Evolutionary conservation across 495 filamentous ascomycete genomes (phyloP).

Genomic region (Parathielavia hyrcaniae): DNA sequence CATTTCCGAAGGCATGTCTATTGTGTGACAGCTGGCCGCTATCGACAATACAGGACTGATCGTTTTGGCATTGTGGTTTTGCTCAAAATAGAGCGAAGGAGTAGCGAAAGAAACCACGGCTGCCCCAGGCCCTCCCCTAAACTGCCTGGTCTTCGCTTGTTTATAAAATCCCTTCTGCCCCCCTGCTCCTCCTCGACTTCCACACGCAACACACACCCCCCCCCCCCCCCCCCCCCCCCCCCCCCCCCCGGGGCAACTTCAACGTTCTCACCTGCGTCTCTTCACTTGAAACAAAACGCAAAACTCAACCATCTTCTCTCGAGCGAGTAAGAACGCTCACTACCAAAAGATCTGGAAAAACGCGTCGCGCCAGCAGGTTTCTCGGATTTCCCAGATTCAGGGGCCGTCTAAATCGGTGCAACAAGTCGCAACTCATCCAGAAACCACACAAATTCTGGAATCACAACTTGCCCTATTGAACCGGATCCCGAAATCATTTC

Average conservation of each 20-base stretch:
- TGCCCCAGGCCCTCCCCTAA: not conserved
- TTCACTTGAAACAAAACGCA: not conserved
- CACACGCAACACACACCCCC: no score
- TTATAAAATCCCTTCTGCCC: not conserved
- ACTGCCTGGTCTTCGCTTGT: not conserved
- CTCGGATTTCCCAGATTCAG: not conserved
- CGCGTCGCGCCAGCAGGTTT: slow-evolving; percentile 3
- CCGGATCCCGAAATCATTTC: not conserved
- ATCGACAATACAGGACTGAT: slow-evolving; percentile 1
- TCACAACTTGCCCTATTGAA: not conserved
- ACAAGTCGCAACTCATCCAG: slow-evolving; percentile 1
- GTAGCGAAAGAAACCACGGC: not conserved
- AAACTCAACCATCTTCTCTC: not conserved
- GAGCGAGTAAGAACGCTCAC: not conserved
- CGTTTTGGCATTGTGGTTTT: slow-evolving; percentile 7
- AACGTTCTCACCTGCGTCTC: not conserved
- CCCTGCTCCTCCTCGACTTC: not conserved
- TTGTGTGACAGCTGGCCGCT: not conserved
- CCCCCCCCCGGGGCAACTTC: no score
- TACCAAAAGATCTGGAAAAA: not conserved
- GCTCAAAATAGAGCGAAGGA: slow-evolving; percentile 1
- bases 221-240: no score
- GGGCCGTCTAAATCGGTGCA: slow-evolving; percentile 3
- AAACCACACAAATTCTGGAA: not conserved
- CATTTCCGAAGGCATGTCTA: not conserved